Percentiles rank a stretch among this genome's conserved stretches.
Conservation (phyloP, 768 basidiomycete genomes). For the Boletus barrowsii region DNA sequence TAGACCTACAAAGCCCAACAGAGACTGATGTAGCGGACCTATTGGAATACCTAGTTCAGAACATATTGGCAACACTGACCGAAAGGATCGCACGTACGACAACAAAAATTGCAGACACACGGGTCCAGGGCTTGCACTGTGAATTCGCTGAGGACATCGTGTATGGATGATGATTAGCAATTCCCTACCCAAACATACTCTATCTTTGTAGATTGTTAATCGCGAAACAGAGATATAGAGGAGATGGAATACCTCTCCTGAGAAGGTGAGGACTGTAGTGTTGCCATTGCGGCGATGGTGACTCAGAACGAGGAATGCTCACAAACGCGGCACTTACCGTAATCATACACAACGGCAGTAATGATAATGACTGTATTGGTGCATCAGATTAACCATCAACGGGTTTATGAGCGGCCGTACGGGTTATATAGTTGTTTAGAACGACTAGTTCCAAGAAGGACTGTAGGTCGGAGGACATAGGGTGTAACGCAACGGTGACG, state of each 20-base stretch:
- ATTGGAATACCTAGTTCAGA: background rate
- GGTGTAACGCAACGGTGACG: too few relatives aligned
- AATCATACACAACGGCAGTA: background rate
- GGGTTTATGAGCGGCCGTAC: too few relatives aligned
- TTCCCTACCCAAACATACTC: background rate
- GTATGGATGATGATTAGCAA: background rate
- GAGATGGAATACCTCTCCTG: background rate
- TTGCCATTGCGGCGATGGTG: background rate
- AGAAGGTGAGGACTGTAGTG: background rate
- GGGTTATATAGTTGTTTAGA: background rate
- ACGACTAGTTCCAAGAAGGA: background rate
- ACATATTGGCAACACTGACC: background rate
- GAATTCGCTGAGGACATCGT: background rate
- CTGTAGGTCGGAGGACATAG: background rate
- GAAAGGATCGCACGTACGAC: background rate
- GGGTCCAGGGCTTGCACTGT: background rate
- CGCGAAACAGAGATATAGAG: background rate
- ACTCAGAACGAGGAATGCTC: too few relatives aligned
- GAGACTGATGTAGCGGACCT: background rate
- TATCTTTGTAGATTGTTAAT: background rate
- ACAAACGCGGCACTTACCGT: background rate
- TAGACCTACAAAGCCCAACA: background rate
- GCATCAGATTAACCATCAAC: too few relatives aligned
- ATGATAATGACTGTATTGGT: too few relatives aligned
- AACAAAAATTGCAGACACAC: background rate